Percentiles rank a stretch among this genome's conserved stretches.
phyloP scores from a whole-genome alignment of 441 rosid genomes.

The Macaranga tanarius region DNA sequence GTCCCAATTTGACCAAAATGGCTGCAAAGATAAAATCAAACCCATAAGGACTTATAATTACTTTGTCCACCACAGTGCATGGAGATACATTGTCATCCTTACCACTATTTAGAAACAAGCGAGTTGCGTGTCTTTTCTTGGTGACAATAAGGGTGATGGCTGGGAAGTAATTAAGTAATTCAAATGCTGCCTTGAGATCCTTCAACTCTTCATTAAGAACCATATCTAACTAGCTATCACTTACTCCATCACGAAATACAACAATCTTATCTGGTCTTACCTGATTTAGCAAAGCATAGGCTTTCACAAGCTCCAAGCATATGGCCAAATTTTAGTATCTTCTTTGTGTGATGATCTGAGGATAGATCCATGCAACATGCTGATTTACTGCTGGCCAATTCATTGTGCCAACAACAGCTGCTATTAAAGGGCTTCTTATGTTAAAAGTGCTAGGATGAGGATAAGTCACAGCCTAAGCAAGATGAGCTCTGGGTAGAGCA shows the following conservation, averaged over 20 bases:
- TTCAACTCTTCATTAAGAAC: conserved; percentile 63
- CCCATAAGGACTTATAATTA: conserved; percentile 53
- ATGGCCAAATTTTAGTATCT: no score
- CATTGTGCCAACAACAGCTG: no score
- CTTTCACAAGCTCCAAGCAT: no score
- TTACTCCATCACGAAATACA: conserved; percentile 77
- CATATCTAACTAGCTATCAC: conserved; percentile 78
- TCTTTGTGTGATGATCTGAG: no score
- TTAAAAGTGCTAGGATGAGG: no score
- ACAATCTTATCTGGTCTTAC: conserved; percentile 52
- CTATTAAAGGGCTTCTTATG: no score
- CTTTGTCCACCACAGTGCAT: conserved; percentile 72
- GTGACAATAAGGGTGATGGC: conserved; percentile 62
- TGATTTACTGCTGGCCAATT: no score
- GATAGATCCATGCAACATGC: no score
- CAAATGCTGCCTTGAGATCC: conserved; percentile 46
- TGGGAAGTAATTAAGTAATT: conserved; percentile 39
- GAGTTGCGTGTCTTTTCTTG: conserved; percentile 72
- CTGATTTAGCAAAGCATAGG: no score
- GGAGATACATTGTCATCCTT: conserved; percentile 54
- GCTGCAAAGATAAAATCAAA: conserved; percentile 71
- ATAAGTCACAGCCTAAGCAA: no score
- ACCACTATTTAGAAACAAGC: conserved; percentile 45
- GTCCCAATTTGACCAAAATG: conserved; percentile 76
- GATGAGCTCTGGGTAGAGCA: conserved; percentile 89